These are phyloP conservation scores for Candida pseudofarinosa DNA, from an alignment of 805 yeast genomes.

Conservation along the genomic window DNA sequence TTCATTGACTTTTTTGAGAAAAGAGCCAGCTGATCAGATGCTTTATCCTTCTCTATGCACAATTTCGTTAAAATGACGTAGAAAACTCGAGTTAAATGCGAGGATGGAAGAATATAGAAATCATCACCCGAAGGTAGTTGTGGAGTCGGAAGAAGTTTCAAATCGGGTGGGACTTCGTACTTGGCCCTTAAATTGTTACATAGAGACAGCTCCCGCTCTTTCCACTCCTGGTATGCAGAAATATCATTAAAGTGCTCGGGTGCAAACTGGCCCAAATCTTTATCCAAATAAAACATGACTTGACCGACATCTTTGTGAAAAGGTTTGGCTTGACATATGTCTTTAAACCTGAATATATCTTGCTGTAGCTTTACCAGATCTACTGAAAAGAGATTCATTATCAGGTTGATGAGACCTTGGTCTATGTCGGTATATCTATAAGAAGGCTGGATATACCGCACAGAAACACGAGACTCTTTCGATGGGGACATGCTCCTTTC, in stretches of 20 bases:
- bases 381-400: slow-evolving; percentile 48
- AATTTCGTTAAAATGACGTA: slow-evolving; percentile 37
- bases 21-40: slow-evolving; percentile 9
- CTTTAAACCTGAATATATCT: slow-evolving; percentile 45
- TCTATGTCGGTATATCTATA: slow-evolving; percentile 55
- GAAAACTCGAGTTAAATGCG: slow-evolving; percentile 32
- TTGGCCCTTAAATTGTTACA: slow-evolving; percentile 22
- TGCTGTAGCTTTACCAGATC: slow-evolving; percentile 49
- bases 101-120: slow-evolving; percentile 32
- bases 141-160: slow-evolving; percentile 28
- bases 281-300: slow-evolving; percentile 28
- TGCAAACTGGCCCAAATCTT: slow-evolving; percentile 38
- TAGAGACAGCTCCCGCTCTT: slow-evolving; percentile 19
- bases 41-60: slow-evolving; percentile 41
- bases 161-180: slow-evolving; percentile 30
- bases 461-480: slow-evolving; percentile 7
- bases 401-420: slow-evolving; percentile 34
- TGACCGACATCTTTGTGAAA: slow-evolving; percentile 34
- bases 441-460: slow-evolving; percentile 41
- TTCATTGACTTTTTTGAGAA: slow-evolving; percentile 40
- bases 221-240: slow-evolving; percentile 30
- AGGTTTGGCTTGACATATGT: slow-evolving; percentile 35
- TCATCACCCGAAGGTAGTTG: slow-evolving; percentile 32
- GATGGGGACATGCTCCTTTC: slow-evolving; percentile 4
- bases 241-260: slow-evolving; percentile 20